These are phyloP conservation scores for Microdochium paspali DNA, from an alignment of 2,329 filamentous ascomycete genomes.

Conservation along the genomic window DNA sequence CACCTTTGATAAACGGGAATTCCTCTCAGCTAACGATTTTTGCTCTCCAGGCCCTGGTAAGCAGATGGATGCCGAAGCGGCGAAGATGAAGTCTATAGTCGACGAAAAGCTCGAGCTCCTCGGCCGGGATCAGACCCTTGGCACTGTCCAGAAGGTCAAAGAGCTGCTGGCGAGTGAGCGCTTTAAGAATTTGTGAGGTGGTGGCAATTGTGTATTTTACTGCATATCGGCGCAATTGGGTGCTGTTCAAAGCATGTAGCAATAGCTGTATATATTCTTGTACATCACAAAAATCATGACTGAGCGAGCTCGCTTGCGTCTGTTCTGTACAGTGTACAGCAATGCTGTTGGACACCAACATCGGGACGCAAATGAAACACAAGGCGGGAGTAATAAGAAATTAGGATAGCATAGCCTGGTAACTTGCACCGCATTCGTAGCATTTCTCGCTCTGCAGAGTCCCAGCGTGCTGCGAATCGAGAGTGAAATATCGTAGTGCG, in stretches of 20 bases:
- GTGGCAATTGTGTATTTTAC: conserved; percentile 7
- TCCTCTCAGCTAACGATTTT: not conserved
- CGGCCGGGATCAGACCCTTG: conserved; percentile 38
- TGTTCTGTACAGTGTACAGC: too few species aligned
- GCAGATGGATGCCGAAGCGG: conserved; percentile 30
- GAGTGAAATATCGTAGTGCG: too few species aligned
- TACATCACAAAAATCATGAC: not conserved
- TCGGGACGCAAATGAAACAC: too few species aligned
- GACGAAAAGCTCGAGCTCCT: conserved; percentile 46
- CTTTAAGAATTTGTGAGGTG: conserved; percentile 24
- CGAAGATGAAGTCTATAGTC: conserved; percentile 27
- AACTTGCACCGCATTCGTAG: too few species aligned
- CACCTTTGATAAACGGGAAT: conserved; percentile 3
- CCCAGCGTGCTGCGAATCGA: too few species aligned
- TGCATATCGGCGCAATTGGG: not conserved
- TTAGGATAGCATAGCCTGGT: too few species aligned
- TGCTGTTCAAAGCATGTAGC: not conserved
- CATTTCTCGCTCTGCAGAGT: too few species aligned
- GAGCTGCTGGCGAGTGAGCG: conserved; percentile 45
- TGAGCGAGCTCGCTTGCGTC: not conserved
- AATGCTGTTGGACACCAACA: too few species aligned
- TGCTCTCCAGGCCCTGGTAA: conserved; percentile 35
- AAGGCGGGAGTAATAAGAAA: too few species aligned
- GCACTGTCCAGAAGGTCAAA: conserved; percentile 45
- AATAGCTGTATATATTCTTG: not conserved